A percentile compares a stretch with the other conserved stretches of the same genome.
These are phyloP conservation scores for Pseudogymnoascus pannorum DNA, from an alignment of 2,329 filamentous ascomycete species.

Conservation along the genomic window DNA sequence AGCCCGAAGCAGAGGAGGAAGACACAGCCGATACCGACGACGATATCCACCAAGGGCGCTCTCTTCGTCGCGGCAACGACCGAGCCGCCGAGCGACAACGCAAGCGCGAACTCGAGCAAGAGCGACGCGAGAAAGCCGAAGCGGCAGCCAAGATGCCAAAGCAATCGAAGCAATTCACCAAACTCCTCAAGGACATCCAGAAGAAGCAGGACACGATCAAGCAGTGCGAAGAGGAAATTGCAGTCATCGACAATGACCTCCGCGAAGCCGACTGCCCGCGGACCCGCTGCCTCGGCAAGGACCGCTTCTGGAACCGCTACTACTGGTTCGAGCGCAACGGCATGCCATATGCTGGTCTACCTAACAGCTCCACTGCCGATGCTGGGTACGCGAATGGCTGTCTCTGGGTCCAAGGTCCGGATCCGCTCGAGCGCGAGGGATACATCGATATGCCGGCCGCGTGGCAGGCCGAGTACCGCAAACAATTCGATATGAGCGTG, in stretches of 20 bases:
- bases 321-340: constrained; percentile 99
- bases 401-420: constrained; percentile 93
- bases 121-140: constrained; percentile 55
- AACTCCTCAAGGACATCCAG: constrained; percentile 80
- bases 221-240: constrained; percentile 78
- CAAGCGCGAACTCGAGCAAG: constrained; percentile 68
- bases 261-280: constrained; percentile 90
- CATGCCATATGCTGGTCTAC: constrained; percentile 89
- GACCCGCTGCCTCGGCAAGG: constrained; percentile 82
- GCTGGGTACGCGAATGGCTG: constrained; percentile 91
- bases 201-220: constrained; percentile 76
- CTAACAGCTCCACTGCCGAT: constrained; percentile 76
- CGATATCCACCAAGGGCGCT: constrained; percentile 49
- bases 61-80: constrained; percentile 56
- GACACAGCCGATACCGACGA: constrained; percentile 65
- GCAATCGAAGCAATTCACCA: constrained; percentile 82
- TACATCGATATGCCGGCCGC: constrained; percentile 73
- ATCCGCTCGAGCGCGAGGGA: constrained; percentile 76
- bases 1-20: constrained; percentile 49
- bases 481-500: constrained; percentile 73
- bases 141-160: constrained; percentile 56
- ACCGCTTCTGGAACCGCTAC: constrained; percentile 96
- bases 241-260: constrained; percentile 79
- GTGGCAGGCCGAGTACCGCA: constrained; percentile 66
- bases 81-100: constrained; percentile 65